Evolutionary conservation across 192 early-diverging fungal species (phyloP).

Genomic region (Coemansia reversa): DNA sequence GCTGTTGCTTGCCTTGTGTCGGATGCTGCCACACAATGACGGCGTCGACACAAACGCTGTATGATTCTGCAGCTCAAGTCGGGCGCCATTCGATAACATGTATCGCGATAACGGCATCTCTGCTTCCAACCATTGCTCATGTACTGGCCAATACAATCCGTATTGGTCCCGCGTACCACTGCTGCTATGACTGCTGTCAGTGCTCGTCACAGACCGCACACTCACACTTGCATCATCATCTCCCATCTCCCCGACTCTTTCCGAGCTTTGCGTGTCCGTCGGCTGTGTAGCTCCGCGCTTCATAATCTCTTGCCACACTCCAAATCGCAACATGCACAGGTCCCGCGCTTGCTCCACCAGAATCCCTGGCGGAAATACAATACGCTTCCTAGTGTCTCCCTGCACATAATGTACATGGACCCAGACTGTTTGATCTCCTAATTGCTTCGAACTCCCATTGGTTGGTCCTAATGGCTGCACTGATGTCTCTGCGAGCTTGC

Average conservation of each 20-base stretch:
- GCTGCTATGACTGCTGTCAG: conserved; percentile 2
- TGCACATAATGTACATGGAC: conserved; percentile 42
- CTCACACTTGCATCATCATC: neutral
- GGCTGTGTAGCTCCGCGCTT: conserved; percentile 8
- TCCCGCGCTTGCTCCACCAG: conserved; percentile 51
- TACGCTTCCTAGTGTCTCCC: conserved; percentile 26
- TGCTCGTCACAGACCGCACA: conserved; percentile 9
- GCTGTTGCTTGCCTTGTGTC: neutral
- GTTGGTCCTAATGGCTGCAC: too few relatives aligned
- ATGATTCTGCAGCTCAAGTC: conserved; percentile 48
- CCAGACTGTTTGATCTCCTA: conserved; percentile 5
- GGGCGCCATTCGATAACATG: conserved; percentile 20
- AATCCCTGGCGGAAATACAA: conserved; percentile 46
- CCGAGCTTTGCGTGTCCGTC: neutral
- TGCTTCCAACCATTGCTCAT: conserved; percentile 42
- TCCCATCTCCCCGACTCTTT: neutral
- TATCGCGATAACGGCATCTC: conserved; percentile 27
- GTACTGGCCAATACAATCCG: conserved; percentile 48
- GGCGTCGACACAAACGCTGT: conserved; percentile 23
- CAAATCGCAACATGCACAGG: conserved; percentile 54
- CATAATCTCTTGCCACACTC: conserved; percentile 46
- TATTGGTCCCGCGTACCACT: conserved; percentile 29
- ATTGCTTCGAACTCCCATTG: too few relatives aligned
- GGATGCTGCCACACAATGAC: neutral
- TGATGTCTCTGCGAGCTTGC: neutral